Percentiles rank a stretch among this genome's conserved stretches.
These are phyloP conservation scores for Pseudohalonectria lignicola DNA, from an alignment of 2,329 filamentous ascomycete genomes.

Conservation along the genomic window DNA sequence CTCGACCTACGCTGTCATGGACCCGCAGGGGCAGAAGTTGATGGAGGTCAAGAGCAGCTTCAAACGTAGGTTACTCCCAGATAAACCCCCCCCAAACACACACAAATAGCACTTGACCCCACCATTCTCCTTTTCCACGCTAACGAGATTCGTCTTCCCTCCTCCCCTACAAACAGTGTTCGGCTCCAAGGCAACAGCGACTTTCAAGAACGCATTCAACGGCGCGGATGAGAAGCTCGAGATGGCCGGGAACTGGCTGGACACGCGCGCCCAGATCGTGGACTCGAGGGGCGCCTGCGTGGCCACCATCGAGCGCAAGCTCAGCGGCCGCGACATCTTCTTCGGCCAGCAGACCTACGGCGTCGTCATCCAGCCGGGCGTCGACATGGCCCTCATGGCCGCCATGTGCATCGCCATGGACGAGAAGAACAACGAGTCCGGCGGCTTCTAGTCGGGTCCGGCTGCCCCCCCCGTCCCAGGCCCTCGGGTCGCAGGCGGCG, in stretches of 20 bases:
- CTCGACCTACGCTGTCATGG: conserved; percentile 38
- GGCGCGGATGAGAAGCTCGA: conserved; percentile 32
- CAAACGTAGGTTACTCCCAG: conserved; percentile 26
- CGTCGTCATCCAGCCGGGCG: conserved; percentile 50
- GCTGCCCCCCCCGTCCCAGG: too few species aligned
- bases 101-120: not conserved
- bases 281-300: conserved; percentile 38
- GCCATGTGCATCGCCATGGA: conserved; percentile 60
- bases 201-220: conserved; percentile 38
- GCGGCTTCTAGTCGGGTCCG: too few species aligned
- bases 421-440: conserved; percentile 46
- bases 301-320: conserved; percentile 47
- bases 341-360: conserved; percentile 55
- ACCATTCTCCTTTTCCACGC: not conserved
- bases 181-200: conserved; percentile 41
- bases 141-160: too few species aligned
- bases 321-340: conserved; percentile 46
- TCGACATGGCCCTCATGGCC: conserved; percentile 54
- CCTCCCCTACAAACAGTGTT: conserved; percentile 26
- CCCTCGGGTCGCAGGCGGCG: too few species aligned
- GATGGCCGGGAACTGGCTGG: conserved; percentile 52
- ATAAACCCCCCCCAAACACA: not conserved
- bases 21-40: conserved; percentile 31
- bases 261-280: conserved; percentile 45
- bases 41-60: conserved; percentile 46